Percentiles rank a stretch among this genome's conserved stretches.
Evolutionary conservation across 257 asterid genomes (phyloP).

Genomic region (Solanum pinnatisectum): DNA sequence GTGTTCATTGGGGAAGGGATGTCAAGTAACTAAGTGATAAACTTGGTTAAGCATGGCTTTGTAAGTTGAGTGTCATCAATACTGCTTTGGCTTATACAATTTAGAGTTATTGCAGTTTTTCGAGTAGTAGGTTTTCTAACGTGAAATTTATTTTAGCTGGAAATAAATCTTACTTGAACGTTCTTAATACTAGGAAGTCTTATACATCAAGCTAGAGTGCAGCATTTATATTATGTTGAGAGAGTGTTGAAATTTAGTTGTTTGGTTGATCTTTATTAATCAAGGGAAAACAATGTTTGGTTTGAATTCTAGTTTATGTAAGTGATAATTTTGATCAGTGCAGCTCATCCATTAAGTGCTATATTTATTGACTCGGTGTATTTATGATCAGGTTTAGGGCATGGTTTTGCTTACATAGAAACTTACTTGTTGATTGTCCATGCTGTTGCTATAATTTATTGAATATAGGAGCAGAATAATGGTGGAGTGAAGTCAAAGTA

Average conservation of each 20-base stretch:
- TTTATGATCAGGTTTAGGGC: neutral
- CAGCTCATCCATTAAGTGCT: neutral
- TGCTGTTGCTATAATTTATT: neutral
- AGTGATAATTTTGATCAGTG: neutral
- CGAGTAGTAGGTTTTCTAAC: neutral
- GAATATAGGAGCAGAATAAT: neutral
- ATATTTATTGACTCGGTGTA: neutral
- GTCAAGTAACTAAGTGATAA: neutral
- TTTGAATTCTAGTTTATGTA: neutral
- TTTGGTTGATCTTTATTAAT: neutral
- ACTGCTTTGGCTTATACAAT: neutral
- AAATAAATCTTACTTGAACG: neutral
- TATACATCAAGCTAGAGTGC: neutral
- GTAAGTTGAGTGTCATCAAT: neutral
- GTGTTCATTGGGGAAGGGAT: neutral
- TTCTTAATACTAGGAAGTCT: neutral
- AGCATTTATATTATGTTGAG: neutral
- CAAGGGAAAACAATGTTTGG: neutral
- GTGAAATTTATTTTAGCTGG: neutral
- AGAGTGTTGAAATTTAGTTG: neutral
- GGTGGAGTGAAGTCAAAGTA: neutral
- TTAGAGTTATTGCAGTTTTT: neutral
- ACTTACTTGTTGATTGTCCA: neutral
- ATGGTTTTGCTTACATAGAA: neutral
- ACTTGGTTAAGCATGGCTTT: neutral